phyloP scores from a whole-genome alignment of 805 yeast genomes.

The Diddensiella santjacobensis region DNA sequence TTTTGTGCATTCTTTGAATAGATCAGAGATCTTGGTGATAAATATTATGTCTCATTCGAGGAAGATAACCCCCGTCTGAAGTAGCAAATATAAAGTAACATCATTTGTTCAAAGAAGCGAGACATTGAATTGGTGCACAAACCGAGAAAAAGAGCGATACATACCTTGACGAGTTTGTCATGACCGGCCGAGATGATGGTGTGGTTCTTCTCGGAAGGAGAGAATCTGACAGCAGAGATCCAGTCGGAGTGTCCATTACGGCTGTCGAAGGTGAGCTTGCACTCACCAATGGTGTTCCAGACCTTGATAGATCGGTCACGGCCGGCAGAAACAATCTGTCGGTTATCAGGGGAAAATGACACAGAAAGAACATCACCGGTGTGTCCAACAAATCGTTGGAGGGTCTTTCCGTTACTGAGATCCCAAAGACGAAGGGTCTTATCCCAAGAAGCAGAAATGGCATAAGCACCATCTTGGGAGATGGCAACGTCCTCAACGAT shows the following conservation, averaged over 20 bases:
- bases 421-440: slow-evolving; percentile 99
- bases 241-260: slow-evolving; percentile 92
- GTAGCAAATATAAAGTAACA: slow-evolving; percentile 95
- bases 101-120: slow-evolving; percentile 49
- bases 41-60: slow-evolving; percentile 90
- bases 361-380: slow-evolving; percentile 95
- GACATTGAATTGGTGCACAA: background rate
- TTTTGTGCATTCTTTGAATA: slow-evolving; percentile 11
- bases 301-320: slow-evolving; percentile 98
- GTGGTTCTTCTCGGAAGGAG: slow-evolving; percentile 67
- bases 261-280: slow-evolving; percentile 76
- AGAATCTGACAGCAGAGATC: slow-evolving; percentile 97
- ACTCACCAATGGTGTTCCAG: slow-evolving; percentile 98
- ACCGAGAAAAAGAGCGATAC: slow-evolving; percentile 39
- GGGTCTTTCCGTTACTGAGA: slow-evolving; percentile 87
- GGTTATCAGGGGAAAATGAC: slow-evolving; percentile 91
- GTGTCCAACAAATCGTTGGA: slow-evolving; percentile 97
- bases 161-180: slow-evolving; percentile 98
- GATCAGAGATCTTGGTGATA: slow-evolving; percentile 99
- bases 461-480: slow-evolving; percentile 96
- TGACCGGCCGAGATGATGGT: slow-evolving; percentile 95
- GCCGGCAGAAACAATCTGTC: slow-evolving; percentile 97
- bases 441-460: slow-evolving; percentile 99
- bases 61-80: slow-evolving; percentile 68
- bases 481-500: slow-evolving; percentile 96